Conservation (phyloP, 192 early-diverging fungal genomes). For the Obelidium mucronatum region DNA sequence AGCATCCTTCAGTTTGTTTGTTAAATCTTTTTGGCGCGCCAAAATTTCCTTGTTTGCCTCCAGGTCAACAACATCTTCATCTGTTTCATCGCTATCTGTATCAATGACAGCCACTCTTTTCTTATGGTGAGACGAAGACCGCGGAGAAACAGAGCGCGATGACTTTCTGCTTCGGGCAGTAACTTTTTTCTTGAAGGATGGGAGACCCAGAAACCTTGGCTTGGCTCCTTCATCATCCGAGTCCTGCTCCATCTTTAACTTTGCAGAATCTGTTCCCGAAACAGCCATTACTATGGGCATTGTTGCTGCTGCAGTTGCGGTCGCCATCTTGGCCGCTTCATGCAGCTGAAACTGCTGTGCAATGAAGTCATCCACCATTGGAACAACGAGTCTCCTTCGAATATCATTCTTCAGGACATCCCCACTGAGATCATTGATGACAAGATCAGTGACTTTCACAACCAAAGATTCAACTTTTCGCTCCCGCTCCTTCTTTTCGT, state of each 20-base stretch:
- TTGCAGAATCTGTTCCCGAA: background rate
- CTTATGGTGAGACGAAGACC: background rate
- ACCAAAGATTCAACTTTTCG: background rate
- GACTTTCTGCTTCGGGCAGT: background rate
- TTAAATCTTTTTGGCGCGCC: slow-evolving; percentile 14
- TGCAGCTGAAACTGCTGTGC: background rate
- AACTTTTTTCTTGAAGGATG: slow-evolving; percentile 35
- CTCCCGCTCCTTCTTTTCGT: background rate
- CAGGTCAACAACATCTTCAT: background rate
- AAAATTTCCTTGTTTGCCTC: slow-evolving; percentile 20
- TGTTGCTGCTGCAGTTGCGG: background rate
- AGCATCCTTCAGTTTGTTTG: background rate
- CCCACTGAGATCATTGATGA: background rate
- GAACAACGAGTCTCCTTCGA: background rate
- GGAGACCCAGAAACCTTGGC: background rate
- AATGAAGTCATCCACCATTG: background rate
- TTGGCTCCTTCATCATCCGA: background rate
- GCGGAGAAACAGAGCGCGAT: background rate
- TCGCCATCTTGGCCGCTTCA: background rate
- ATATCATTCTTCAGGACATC: slow-evolving; percentile 28
- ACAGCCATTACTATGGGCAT: background rate
- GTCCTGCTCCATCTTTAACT: background rate
- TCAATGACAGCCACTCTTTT: background rate
- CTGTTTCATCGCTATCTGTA: background rate
- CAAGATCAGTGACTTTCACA: slow-evolving; percentile 5